Evolutionary conservation across 768 basidiomycete species (phyloP).

Genomic region (Russula earlei): DNA sequence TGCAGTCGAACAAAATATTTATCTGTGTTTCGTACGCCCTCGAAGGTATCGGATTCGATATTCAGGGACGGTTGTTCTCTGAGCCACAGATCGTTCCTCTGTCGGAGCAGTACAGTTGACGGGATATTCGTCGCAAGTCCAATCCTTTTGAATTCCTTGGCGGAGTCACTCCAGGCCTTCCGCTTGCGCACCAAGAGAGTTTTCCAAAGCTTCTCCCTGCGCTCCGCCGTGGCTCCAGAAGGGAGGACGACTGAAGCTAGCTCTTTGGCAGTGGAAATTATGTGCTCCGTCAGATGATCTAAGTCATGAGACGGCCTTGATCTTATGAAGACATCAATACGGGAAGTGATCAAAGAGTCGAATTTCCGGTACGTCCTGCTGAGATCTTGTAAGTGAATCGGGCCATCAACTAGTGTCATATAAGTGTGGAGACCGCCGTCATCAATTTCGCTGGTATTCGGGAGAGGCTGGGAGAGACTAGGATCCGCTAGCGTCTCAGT

Average conservation of each 20-base stretch:
- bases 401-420: slow-evolving; percentile 1
- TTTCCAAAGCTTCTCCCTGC: slow-evolving; percentile 56
- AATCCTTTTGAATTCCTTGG: slow-evolving; percentile 76
- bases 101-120: slow-evolving; percentile 52
- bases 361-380: slow-evolving; percentile 44
- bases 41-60: slow-evolving; percentile 21
- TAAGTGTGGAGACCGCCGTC: neutral
- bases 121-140: slow-evolving; percentile 70
- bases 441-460: neutral
- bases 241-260: slow-evolving; percentile 43
- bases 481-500: neutral
- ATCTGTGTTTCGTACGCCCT: slow-evolving; percentile 38
- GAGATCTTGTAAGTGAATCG: slow-evolving; percentile 40
- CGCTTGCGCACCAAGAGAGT: slow-evolving; percentile 72
- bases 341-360: slow-evolving; percentile 32
- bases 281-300: slow-evolving; percentile 48
- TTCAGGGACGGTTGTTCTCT: slow-evolving; percentile 44
- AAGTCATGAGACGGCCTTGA: slow-evolving; percentile 34
- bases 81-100: slow-evolving; percentile 51
- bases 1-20: slow-evolving; percentile 56
- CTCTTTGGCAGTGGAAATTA: slow-evolving; percentile 52
- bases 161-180: slow-evolving; percentile 82
- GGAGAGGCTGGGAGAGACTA: neutral
- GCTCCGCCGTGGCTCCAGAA: slow-evolving; percentile 35
- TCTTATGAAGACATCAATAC: slow-evolving; percentile 36